Base-by-base conservation (phyloP, 2,329 filamentous ascomycete species). In the Scedosporium dehoogii region DNA sequence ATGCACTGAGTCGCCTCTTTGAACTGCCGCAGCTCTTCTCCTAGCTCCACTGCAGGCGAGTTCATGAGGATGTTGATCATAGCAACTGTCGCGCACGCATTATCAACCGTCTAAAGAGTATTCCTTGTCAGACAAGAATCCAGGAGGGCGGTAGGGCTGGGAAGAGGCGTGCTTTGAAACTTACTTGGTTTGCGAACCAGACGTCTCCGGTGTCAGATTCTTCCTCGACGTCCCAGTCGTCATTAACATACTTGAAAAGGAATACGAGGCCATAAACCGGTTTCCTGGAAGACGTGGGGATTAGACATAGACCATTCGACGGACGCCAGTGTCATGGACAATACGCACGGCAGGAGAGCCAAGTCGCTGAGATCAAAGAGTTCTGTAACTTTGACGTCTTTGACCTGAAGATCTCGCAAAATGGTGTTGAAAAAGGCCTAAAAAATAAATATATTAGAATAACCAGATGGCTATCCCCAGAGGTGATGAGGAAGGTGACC, bases 21-120 rank as follows among this genome's bases (percentile, higher is more conserved):
- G 76, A 97, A 96, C 14, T 79, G 75, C 29, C 79, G 74, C 1
- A 97, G 80, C 64, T 87, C 79, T n/a, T 84, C 75, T 3, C 92
- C 91, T 5, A 97, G 80, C 10, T 85, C 75, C 3, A 91, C 74
- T 0, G 78, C 79, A 0, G 84, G 77, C 25, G 86, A 81, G 70
- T 97, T 97, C 84, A 96, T 96, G 70, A 96, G 78, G 64, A 97
- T 96, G 69, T 97, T 97, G 68, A 97, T 82, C 67, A 97, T 79
- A 3, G 94, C 92, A 56, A 97, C 85, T n/a, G 91, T 94, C 21
- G 91, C 94, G 74, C 94, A 99, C 27, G 91, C 88, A 73, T 96
- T 96, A 62, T 84, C 81, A 0, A 86, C 88, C 1, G 90, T 91
- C 87, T 93, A 65, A 12, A 33, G 4, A 10, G 10, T 5, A 23